Base-by-base conservation (phyloP, 305 asterid genomes). In the Coffea humblotiana region DNA sequence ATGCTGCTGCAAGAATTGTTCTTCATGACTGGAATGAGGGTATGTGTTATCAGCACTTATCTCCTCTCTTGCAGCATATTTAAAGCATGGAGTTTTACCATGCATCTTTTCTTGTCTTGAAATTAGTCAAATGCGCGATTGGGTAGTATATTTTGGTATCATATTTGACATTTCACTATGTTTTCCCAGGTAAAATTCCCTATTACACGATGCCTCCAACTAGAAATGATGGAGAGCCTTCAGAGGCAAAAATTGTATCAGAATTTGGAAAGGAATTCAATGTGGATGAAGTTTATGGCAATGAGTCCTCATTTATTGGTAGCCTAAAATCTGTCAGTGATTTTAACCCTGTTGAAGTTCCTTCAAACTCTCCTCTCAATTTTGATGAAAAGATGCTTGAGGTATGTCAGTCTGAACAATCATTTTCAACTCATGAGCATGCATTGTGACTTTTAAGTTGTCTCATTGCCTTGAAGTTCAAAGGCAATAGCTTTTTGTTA, bases 21-120 rank as follows among this genome's bases (percentile, higher is more conserved):
- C 89, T 96, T 89, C 95, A 91, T 47, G 98, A 91, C 79, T 96
- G 98, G 99, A 96, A 94, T 83, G 97, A 91, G 83, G 98, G 99
- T 96, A 87, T 15, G 83, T 61, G 32, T 29, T 77, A 13, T 74
- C 47, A 18, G 48, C 67, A 1, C 27, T 8, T 8, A 13, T 77
- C 27, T 75, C 60, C 47, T 71, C 40, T 29, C 40, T 18, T n/a
- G n/a, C 25, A 1, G 21, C 13, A 35, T 37, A 18, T 37, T 15
- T 56, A 0, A 35, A 37, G 2, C n/a, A 25, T 45, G 71, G 56
- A 51, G 3, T 19, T 7, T 69, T 63, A 21, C 35, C 19, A 19
- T 18, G 10, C 12, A 21, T 25, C 35, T 21, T 45, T 75, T 12
- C 18, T 45, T 29, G n/a, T 18, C 23, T 73, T 16, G 43, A 71